These are phyloP conservation scores for Rhodotorula sp. DNA, from an alignment of 1,284 basidiomycete genomes.

Conservation along the genomic window DNA sequence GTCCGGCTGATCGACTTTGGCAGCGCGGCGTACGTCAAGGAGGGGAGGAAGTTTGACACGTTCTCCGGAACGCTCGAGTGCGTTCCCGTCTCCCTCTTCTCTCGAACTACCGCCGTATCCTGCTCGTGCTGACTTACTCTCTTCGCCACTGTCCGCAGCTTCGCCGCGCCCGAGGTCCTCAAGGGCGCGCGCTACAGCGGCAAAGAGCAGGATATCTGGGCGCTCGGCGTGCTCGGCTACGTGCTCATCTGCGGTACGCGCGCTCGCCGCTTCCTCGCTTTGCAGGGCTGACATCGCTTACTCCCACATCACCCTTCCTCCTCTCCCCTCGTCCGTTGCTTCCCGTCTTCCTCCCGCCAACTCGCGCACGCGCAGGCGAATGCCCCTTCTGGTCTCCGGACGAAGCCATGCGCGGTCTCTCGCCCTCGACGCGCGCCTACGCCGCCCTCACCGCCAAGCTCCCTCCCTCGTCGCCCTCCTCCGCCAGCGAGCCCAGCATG, in stretches of 20 bases:
- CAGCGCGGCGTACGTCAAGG: slow-evolving; percentile 48
- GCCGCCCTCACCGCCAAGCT: slow-evolving; percentile 62
- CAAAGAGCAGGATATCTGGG: slow-evolving; percentile 98
- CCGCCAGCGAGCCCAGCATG: slow-evolving; percentile 49
- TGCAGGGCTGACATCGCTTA: not conserved
- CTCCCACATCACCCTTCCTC: too few species aligned
- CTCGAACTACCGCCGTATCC: too few species aligned
- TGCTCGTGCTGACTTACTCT: not conserved
- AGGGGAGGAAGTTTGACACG: slow-evolving; percentile 49
- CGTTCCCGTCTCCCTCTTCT: not conserved
- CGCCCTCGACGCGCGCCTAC: slow-evolving; percentile 57
- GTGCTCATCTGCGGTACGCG: slow-evolving; percentile 95
- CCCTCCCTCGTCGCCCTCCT: slow-evolving; percentile 15
- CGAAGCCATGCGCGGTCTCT: slow-evolving; percentile 75
- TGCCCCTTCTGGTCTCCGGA: slow-evolving; percentile 72
- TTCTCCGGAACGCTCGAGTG: slow-evolving; percentile 50
- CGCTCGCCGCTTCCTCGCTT: not conserved
- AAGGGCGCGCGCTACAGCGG: slow-evolving; percentile 92
- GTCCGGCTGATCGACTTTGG: slow-evolving; percentile 84
- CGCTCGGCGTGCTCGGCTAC: slow-evolving; percentile 95
- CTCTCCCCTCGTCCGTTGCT: too few species aligned
- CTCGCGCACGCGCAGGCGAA: slow-evolving; percentile 23
- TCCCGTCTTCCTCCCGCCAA: too few species aligned
- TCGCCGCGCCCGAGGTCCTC: slow-evolving; percentile 94
- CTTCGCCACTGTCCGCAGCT: slow-evolving; percentile 54